Conservation (phyloP, 2,329 filamentous ascomycete genomes). For the Pseudocercospora cruenta region DNA sequence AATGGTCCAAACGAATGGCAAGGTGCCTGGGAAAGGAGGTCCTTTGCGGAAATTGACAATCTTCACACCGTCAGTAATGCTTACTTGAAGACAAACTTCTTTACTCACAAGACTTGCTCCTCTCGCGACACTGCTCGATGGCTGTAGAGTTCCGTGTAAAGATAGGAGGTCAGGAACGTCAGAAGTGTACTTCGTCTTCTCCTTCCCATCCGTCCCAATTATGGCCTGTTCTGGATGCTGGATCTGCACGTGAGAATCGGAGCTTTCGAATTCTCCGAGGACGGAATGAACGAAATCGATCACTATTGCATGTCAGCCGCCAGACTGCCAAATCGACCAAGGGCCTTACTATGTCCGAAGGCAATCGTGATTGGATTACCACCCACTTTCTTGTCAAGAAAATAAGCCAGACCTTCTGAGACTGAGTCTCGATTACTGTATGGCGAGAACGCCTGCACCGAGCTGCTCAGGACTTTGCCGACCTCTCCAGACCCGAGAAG, state of each 20-base stretch:
- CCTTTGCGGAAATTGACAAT: conserved; percentile 25
- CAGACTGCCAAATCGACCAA: not conserved
- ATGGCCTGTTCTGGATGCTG: conserved; percentile 26
- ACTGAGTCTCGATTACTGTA: conserved; percentile 20
- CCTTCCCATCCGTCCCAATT: conserved; percentile 11
- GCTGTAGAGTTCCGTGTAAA: conserved; percentile 27
- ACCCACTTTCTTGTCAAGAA: conserved; percentile 32
- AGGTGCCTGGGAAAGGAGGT: conserved; percentile 29
- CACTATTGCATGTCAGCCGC: conserved; percentile 19
- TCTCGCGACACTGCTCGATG: conserved; percentile 17
- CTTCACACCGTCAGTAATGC: conserved; percentile 1
- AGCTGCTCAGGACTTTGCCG: conserved; percentile 44
- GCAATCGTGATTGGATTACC: conserved; percentile 32
- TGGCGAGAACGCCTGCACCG: conserved; percentile 20
- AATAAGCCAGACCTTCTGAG: conserved; percentile 30
- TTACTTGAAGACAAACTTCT: not conserved
- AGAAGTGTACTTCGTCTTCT: conserved; percentile 16
- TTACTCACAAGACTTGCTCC: conserved; percentile 26
- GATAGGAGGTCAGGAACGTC: conserved; percentile 34
- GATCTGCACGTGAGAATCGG: conserved; percentile 27
- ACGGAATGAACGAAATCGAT: conserved; percentile 32
- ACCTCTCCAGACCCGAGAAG: conserved; percentile 49
- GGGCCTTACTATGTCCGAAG: conserved; percentile 30
- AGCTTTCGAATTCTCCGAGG: conserved; percentile 28
- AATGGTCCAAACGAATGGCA: conserved; percentile 32